These are phyloP conservation scores for Candida broadrunensis DNA, from an alignment of 805 yeast species.

Conservation along the genomic window DNA sequence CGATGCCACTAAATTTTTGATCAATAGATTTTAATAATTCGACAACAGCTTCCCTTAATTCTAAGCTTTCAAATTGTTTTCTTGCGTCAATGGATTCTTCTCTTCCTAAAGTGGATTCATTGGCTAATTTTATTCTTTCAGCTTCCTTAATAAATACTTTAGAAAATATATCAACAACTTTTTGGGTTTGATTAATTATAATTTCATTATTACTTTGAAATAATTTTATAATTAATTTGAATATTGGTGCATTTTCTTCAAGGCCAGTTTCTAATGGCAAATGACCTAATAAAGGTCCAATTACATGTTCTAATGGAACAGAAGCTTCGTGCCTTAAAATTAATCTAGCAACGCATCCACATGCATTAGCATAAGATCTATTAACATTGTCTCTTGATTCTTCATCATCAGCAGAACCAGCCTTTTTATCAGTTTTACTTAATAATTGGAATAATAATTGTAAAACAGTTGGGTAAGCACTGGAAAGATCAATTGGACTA, in stretches of 20 bases:
- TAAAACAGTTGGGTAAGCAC: constrained; percentile 67
- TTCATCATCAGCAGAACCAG: constrained; percentile 54
- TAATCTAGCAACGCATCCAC: constrained; percentile 96
- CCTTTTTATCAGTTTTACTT: constrained; percentile 58
- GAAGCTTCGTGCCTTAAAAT: constrained; percentile 65
- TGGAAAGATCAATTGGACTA: constrained; percentile 55
- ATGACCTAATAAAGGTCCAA: constrained; percentile 73
- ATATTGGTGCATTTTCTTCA: constrained; percentile 92
- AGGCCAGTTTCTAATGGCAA: constrained; percentile 85
- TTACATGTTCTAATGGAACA: constrained; percentile 70
- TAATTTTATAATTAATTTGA: constrained; percentile 69
- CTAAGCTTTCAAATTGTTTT: constrained; percentile 75
- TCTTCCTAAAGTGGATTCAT: constrained; percentile 79
- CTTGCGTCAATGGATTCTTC: constrained; percentile 75
- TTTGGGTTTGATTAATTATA: constrained; percentile 54
- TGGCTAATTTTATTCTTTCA: constrained; percentile 65
- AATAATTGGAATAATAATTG: constrained; percentile 77
- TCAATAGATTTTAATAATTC: constrained; percentile 74
- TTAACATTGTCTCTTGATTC: constrained; percentile 76
- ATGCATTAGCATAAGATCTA: constrained; percentile 88
- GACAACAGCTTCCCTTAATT: constrained; percentile 60
- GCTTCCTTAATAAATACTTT: constrained; percentile 71
- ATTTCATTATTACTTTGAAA: constrained; percentile 61
- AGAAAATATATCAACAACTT: constrained; percentile 65
- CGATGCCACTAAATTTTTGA: constrained; percentile 59